These are phyloP conservation scores for Kwoniella pini DNA, from an alignment of 768 basidiomycete species.

Conservation along the genomic window DNA sequence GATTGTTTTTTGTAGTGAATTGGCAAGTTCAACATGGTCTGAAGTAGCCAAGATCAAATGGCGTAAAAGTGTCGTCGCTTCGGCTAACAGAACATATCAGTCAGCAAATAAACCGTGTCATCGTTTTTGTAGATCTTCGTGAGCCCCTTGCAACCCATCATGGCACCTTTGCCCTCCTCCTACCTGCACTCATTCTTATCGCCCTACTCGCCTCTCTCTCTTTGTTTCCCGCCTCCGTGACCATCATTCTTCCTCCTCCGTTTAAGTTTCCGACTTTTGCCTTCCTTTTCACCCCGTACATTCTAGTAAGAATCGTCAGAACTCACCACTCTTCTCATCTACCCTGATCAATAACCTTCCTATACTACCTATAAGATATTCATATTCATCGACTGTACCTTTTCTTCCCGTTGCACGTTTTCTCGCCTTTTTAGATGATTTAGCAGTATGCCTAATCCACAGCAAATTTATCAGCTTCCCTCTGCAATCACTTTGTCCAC, in stretches of 20 bases:
- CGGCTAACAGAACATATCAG: conserved; percentile 66
- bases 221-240: too few species aligned
- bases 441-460: conserved; percentile 60
- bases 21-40: conserved; percentile 69
- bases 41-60: conserved; percentile 71
- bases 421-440: conserved; percentile 74
- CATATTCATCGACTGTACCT: conserved; percentile 94
- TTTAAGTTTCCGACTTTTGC: too few species aligned
- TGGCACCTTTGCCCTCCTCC: too few species aligned
- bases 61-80: conserved; percentile 68
- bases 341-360: conserved; percentile 72
- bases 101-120: too few species aligned
- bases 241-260: too few species aligned
- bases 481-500: background rate
- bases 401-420: conserved; percentile 86
- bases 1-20: conserved; percentile 65
- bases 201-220: too few species aligned
- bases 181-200: too few species aligned
- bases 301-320: background rate
- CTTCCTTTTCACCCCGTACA: too few species aligned
- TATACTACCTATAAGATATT: conserved; percentile 82
- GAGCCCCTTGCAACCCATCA: too few species aligned
- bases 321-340: conserved; percentile 65
- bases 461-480: background rate
- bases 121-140: too few species aligned